phyloP scores from a whole-genome alignment of 108 stramenopile species.

The Fragilaria radians region DNA sequence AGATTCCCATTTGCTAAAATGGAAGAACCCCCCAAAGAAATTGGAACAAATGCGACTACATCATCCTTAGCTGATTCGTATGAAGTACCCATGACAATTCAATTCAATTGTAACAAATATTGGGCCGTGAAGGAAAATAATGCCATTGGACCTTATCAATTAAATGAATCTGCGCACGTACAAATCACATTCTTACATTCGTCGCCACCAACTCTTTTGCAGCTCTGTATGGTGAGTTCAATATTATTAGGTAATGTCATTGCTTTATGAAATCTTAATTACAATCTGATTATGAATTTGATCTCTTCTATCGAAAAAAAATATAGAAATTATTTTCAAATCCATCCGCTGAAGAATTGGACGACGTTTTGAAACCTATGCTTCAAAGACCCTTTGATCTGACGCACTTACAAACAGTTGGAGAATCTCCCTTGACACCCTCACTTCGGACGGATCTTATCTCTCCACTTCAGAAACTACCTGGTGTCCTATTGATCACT shows the following conservation, averaged over 20 bases:
- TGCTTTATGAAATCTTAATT: too few species aligned
- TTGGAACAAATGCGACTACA: slow-evolving; percentile 6
- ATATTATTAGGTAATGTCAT: too few species aligned
- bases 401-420: slow-evolving; percentile 48
- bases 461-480: slow-evolving; percentile 46
- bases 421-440: slow-evolving; percentile 47
- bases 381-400: slow-evolving; percentile 57
- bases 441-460: slow-evolving; percentile 36
- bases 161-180: slow-evolving; percentile 37
- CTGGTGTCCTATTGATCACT: slow-evolving; percentile 57
- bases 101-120: slow-evolving; percentile 34
- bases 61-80: background rate
- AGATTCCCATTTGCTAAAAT: slow-evolving; percentile 60
- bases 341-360: slow-evolving; percentile 13
- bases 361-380: slow-evolving; percentile 55
- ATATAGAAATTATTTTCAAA: slow-evolving; percentile 14
- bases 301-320: too few species aligned
- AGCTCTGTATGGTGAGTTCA: slow-evolving; percentile 36
- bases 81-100: slow-evolving; percentile 19
- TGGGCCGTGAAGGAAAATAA: slow-evolving; percentile 55
- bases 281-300: too few species aligned
- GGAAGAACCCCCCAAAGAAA: slow-evolving; percentile 41
- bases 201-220: slow-evolving; percentile 36
- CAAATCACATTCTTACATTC: slow-evolving; percentile 72
- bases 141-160: slow-evolving; percentile 48